These are phyloP conservation scores for Aegilops bicornis DNA, from an alignment of 176 grass and related monocot genomes.

Conservation along the genomic window DNA sequence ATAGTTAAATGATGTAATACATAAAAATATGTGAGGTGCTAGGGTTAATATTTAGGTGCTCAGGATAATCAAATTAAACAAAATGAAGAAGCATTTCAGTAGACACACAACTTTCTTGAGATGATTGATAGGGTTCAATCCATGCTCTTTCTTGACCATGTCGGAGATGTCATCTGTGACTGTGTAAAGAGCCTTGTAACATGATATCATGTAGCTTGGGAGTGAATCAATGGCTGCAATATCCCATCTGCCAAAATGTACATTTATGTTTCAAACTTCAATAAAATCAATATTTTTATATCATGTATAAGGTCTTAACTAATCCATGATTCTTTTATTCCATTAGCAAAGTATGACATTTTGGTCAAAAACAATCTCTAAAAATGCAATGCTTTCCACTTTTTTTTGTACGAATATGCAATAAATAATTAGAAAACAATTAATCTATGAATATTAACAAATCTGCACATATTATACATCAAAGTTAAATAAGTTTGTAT, in stretches of 20 bases:
- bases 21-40: background rate
- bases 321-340: no score
- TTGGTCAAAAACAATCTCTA: no score
- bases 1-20: background rate
- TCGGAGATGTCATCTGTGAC: conserved; percentile 50
- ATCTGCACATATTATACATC: no score
- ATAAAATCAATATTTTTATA: no score
- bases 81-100: background rate
- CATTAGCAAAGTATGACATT: no score
- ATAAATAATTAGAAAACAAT: no score
- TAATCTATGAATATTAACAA: no score
- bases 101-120: conserved; percentile 44
- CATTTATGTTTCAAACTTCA: background rate
- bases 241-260: conserved; percentile 47
- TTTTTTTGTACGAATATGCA: no score
- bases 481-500: no score
- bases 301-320: no score
- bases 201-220: conserved; percentile 51
- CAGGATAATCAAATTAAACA: background rate
- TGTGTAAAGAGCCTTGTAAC: conserved; percentile 46
- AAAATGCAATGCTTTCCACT: no score
- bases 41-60: background rate
- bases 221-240: conserved; percentile 36
- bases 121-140: conserved; percentile 38
- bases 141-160: conserved; percentile 38